Base-by-base conservation (phyloP, 768 basidiomycete genomes). In the Dacryopinax spathularia region DNA sequence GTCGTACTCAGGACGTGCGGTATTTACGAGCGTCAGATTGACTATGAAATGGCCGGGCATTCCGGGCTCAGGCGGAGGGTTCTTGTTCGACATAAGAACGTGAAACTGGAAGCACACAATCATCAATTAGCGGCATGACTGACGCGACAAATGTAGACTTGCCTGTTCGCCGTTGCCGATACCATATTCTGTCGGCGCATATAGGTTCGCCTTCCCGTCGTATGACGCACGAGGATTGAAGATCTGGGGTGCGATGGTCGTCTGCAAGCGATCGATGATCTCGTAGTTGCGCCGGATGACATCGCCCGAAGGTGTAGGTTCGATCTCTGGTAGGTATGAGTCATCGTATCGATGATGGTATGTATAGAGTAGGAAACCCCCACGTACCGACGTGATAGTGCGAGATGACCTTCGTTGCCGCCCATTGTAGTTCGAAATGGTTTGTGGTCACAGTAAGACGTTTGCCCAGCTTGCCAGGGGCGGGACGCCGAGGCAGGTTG, bases 251-350 rank as follows among this genome's bases (percentile, higher is more conserved):
- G 9, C 15, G 5, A 29, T 5, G 13, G 31, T 29, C 13, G 48
- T 56, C 48, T 56, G 48, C 48, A 56, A 29, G 18, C 31, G 48
- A 29, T 56, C 48, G 25, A 56, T 56, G 48, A 56, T 56, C 48
- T 56, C 48, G 29, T 56, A 56, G 25, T 56, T 56, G 13, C 48
- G 12, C 3, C 48, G 48, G 25, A 7, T 29, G 5, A 56, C 48
- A 29, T 56, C 48, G 10, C 48, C 48, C 25, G 48, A 3, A 3
- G 48, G 22, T 3, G 18, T 29, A 15, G 48, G 48, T 7, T 56
- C 48, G 48, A 56, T 56, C 22, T 56, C 48, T 56, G 29, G n/a
- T 31, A 5, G 25, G 5, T 13, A 9, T 6, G 7, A 10, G 48
- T 56, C 48, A 56, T 6, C 9, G 31, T 15, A 15, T 20, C 25